Evolutionary conservation across 495 filamentous ascomycete genomes (phyloP), one percentile per base, ranked within the genome.

Genomic region (Hypoxylon subgilvum): DNA sequence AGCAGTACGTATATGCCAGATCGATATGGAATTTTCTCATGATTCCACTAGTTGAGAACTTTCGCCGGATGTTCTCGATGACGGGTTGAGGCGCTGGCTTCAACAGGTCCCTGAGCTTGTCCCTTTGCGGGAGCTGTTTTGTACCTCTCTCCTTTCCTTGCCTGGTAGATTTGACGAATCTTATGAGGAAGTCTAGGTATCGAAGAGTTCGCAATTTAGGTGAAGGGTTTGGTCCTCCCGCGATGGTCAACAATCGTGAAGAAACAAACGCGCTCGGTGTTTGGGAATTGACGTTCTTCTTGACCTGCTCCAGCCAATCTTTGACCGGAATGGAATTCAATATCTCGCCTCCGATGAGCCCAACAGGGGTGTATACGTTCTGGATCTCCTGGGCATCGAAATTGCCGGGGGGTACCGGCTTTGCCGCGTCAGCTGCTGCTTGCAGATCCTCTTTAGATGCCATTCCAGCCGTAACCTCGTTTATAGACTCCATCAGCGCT

Each of bases 331-430:
- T 78, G 31, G 79, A 72, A 43, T 79, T 81, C 61, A 84, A 71
- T 6, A 83, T 74, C 19, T 87, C 85, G 10, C 73, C 57, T 23
- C 84, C 82, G 17, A 96, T 84, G 36, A 98, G 73, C 9, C 76
- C 74, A 18, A 86, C 80, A 36, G 89, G 71, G 1, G 88, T 71
- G 71, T 98, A 98, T 31, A 96, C 91, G 30, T 96, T 90, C 9
- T 84, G 81, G n/a, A 90, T 83, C 16, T 85, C 84, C 22, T 78
- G 72, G 17, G 90, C 92, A 1, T 83, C 78, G 38, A 86, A 77
- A 68, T 97, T 90, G 38, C 88, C 82, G 9, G 76, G 81, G 1
- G 94, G 94, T 25, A 92, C 79, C 10, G 94, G 91, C 64, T 95
- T 94, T 23, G 79, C 76, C 23, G 78, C 79, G 67, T 91, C 86